Evolutionary conservation across 768 basidiomycete species (phyloP).

Genomic region (Hysterangium stoloniferum): DNA sequence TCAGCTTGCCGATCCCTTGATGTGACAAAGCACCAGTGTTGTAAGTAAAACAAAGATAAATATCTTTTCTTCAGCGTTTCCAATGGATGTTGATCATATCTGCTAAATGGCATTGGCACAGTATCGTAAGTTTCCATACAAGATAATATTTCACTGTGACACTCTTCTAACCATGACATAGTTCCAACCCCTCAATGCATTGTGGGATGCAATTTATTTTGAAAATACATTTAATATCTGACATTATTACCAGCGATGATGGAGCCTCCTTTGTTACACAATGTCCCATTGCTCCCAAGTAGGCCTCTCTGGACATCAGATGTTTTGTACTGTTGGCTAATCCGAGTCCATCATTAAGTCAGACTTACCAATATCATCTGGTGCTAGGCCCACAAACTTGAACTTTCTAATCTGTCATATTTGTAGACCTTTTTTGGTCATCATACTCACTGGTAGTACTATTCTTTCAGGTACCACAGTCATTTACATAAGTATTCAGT

Average conservation of each 20-base stretch:
- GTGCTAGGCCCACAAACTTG: constrained; percentile 11
- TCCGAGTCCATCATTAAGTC: background rate
- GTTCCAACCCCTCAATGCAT: constrained; percentile 10
- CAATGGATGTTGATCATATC: background rate
- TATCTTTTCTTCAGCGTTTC: background rate
- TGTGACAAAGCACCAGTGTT: constrained; percentile 44
- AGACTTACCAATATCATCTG: constrained; percentile 3
- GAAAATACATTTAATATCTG: no score
- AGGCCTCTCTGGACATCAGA: no score
- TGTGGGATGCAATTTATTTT: background rate
- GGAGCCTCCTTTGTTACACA: constrained; percentile 32
- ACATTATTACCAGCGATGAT: background rate
- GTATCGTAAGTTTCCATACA: constrained; percentile 2
- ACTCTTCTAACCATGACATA: background rate
- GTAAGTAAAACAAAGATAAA: constrained; percentile 33
- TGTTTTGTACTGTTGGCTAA: background rate
- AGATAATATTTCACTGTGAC: background rate
- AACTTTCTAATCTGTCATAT: constrained; percentile 7
- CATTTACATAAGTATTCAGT: constrained; percentile 15
- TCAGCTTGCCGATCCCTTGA: constrained; percentile 34
- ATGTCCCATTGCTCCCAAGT: constrained; percentile 24
- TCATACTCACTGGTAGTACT: background rate
- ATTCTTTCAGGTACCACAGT: constrained; percentile 16
- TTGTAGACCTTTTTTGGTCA: no score
- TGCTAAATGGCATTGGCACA: constrained; percentile 7